Evolutionary conservation across 176 grass and related monocot genomes (phyloP).

Genomic region (Hsuehochloa calcarea): DNA sequence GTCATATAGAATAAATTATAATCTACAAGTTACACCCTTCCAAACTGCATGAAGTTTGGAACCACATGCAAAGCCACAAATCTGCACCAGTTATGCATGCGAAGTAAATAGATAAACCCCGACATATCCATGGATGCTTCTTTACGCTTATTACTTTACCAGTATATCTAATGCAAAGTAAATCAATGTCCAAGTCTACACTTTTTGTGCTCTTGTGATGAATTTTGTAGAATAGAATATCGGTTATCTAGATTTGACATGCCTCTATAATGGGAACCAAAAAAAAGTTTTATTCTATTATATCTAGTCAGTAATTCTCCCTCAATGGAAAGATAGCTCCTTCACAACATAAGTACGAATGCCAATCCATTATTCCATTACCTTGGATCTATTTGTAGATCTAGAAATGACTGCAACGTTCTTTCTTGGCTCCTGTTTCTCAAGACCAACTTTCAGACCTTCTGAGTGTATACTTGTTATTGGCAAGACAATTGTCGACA

Average conservation of each 20-base stretch:
- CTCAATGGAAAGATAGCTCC: neutral
- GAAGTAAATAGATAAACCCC: neutral
- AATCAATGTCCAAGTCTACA: conserved; percentile 18
- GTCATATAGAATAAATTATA: neutral
- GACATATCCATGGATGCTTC: neutral
- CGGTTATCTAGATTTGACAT: neutral
- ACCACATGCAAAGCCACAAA: neutral
- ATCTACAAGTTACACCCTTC: neutral
- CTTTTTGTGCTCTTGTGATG: neutral
- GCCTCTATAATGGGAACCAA: neutral
- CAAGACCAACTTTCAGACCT: conserved; percentile 5
- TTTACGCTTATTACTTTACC: neutral
- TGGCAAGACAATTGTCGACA: conserved; percentile 41
- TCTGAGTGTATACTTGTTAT: conserved; percentile 15
- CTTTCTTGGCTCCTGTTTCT: conserved; percentile 26
- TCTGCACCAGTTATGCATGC: neutral
- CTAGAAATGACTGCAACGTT: neutral
- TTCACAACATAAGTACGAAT: neutral
- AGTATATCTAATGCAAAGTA: neutral
- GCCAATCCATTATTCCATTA: neutral
- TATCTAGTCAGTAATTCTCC: neutral
- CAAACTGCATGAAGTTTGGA: neutral
- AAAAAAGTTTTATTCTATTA: neutral
- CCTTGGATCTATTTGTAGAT: conserved; percentile 33
- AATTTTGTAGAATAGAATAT: conserved; percentile 7